Base-by-base conservation (phyloP, 2,329 filamentous ascomycete species). In the Oidium heveae region DNA sequence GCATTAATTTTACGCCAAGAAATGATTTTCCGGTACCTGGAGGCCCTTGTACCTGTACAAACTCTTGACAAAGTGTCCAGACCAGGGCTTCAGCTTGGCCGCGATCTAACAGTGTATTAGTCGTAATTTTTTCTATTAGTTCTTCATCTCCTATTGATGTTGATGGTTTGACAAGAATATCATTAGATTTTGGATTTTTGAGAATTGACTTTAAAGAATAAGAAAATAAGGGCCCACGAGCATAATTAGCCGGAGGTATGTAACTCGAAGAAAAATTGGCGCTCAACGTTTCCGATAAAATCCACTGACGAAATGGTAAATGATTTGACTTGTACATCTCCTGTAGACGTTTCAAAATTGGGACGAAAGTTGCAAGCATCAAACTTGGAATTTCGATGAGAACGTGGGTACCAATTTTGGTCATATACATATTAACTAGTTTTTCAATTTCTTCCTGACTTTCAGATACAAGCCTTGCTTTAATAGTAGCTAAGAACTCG, bases 341-440 rank as follows among this genome's bases (percentile, higher is more conserved):
- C 57, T 65, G 61, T 28, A 65, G 59, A 52, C 60, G 62, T 54
- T 61, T 59, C 20, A 66, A 51, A 28, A 65, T 61, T 16, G 63
- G 62, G 28, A 63, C 47, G 43, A 64, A 66, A 7, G 63, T 62
- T 1, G 60, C 59, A 46, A 61, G 63, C 13, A 66, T 52, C 4
- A 66, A 56, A 5, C 61, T 61, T 1, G 63, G 64, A 51, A 66
- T 63, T 44, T 67, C 65, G 24, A 66, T 60, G 39, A 66, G 59
- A n/a, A 47, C 54, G 4, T 56, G 58, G 44, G 33, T 32, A 36
- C 39, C 55, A 16, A 44, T 54, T 36, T 34, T 20, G 5, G 33
- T 57, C 22, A 54, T 56, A 56, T 37, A 54, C 59, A 50, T 58
- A 22, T 46, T 46, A 18, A 54, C 28, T 10, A 54, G 44, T 12